Conservation (phyloP, 2,329 filamentous ascomycete species). For the Exserohilum turcica region DNA sequence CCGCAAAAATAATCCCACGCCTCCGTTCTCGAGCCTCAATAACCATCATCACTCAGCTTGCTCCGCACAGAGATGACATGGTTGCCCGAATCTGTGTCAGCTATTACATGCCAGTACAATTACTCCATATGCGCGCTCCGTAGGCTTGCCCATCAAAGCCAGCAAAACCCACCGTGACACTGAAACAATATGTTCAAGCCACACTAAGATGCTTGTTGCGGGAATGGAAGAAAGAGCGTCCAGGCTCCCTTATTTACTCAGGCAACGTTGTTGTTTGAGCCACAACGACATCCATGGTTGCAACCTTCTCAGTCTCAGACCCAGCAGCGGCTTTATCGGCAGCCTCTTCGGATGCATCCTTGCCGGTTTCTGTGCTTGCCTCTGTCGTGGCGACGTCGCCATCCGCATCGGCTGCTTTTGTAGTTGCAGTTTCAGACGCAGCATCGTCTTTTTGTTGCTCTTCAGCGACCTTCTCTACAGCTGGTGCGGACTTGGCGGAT, state of each 20-base stretch:
- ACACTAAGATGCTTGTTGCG: background rate
- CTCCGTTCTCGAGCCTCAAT: constrained; percentile 1
- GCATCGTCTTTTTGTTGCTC: constrained; percentile 30
- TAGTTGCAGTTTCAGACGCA: constrained; percentile 25
- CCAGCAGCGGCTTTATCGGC: constrained; percentile 13
- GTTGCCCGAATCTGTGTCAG: constrained; percentile 1
- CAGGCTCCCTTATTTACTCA: background rate
- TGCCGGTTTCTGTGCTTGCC: constrained; percentile 24
- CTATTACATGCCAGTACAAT: background rate
- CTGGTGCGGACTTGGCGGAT: constrained; percentile 27
- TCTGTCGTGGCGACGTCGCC: constrained; percentile 37
- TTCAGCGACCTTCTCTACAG: constrained; percentile 44
- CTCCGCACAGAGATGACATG: constrained; percentile 17
- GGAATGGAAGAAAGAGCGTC: background rate
- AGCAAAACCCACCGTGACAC: background rate
- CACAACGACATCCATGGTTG: constrained; percentile 7
- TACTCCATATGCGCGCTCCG: background rate
- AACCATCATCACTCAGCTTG: constrained; percentile 17
- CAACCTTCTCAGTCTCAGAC: constrained; percentile 17
- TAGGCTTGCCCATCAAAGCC: background rate
- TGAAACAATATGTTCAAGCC: constrained; percentile 2
- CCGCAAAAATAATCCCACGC: constrained; percentile 4
- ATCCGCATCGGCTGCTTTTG: constrained; percentile 28
- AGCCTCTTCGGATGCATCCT: constrained; percentile 21
- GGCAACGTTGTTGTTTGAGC: constrained; percentile 4